A percentile compares a stretch with the other conserved stretches of the same genome.
phyloP scores from a whole-genome alignment of 257 asterid genomes.

The Prunella vulgaris region DNA sequence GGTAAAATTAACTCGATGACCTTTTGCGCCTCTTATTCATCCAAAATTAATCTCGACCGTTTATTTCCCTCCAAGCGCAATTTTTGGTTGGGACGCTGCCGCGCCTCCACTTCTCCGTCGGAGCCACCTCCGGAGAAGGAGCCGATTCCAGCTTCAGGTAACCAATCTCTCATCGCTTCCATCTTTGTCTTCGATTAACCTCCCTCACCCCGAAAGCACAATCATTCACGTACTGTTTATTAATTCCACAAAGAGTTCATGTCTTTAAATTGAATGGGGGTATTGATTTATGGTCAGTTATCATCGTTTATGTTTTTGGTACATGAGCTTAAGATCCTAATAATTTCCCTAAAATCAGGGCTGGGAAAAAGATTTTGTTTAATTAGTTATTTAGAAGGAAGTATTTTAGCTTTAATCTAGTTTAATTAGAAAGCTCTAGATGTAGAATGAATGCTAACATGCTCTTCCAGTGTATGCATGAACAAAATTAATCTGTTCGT shows the following conservation, averaged over 20 bases:
- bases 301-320: not conserved
- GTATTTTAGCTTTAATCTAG: not conserved
- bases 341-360: not conserved
- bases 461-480: not conserved
- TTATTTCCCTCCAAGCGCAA: constrained; percentile 30
- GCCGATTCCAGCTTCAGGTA: constrained; percentile 44
- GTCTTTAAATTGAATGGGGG: not conserved
- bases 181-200: not conserved
- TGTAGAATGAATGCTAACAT: constrained; percentile 2
- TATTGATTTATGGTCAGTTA: not conserved
- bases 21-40: constrained; percentile 16
- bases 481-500: not conserved
- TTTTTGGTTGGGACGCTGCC: constrained; percentile 38
- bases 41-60: constrained; percentile 26
- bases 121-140: constrained; percentile 45
- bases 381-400: not conserved
- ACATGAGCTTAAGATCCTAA: not conserved
- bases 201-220: not conserved
- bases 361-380: not conserved
- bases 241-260: not conserved
- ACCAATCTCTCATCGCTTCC: not conserved
- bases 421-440: not conserved
- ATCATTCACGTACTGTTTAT: not conserved
- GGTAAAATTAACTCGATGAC: not conserved
- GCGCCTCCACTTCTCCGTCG: constrained; percentile 42